A percentile compares a stretch with the other conserved stretches of the same genome.
Conservation (phyloP, 2,329 filamentous ascomycete species). For the Rugonectria rugulosa region DNA sequence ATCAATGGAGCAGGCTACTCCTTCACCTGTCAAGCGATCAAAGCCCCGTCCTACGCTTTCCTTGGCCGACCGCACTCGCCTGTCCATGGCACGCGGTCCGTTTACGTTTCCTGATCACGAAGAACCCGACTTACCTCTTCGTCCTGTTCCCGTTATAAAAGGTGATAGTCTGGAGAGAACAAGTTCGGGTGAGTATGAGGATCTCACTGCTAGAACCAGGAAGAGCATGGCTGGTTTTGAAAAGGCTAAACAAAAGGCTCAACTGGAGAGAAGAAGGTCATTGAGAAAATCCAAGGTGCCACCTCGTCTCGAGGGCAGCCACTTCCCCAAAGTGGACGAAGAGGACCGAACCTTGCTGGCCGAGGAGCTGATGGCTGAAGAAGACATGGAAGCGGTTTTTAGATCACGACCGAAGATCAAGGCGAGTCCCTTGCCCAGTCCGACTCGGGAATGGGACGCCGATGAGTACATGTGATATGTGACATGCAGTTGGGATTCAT, state of each 20-base stretch:
- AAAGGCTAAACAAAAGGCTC: constrained; percentile 66
- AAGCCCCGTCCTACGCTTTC: constrained; percentile 65
- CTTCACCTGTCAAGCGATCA: constrained; percentile 60
- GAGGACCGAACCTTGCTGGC: constrained; percentile 59
- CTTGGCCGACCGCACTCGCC: constrained; percentile 79
- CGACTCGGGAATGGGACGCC: constrained; percentile 47
- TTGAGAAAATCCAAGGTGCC: constrained; percentile 53
- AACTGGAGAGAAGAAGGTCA: constrained; percentile 63
- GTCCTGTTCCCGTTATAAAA: constrained; percentile 7
- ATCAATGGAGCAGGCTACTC: constrained; percentile 62
- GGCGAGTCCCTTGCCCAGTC: constrained; percentile 71
- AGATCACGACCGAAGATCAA: constrained; percentile 83
- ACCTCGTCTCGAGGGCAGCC: constrained; percentile 51
- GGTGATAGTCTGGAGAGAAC: constrained; percentile 31
- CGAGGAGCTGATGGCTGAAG: constrained; percentile 73
- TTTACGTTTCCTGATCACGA: constrained; percentile 43
- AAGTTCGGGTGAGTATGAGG: constrained; percentile 48
- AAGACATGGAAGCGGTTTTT: constrained; percentile 86
- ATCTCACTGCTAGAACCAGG: constrained; percentile 65
- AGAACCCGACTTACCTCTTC: constrained; percentile 36
- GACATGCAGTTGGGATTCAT: constrained; percentile 20
- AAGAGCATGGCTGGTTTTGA: constrained; percentile 70
- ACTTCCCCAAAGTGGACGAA: constrained; percentile 56
- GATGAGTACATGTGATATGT: constrained; percentile 36
- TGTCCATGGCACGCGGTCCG: constrained; percentile 76